phyloP scores from a whole-genome alignment of 2,329 filamentous ascomycete species.

The Ophiosphaerella herpotricha region DNA sequence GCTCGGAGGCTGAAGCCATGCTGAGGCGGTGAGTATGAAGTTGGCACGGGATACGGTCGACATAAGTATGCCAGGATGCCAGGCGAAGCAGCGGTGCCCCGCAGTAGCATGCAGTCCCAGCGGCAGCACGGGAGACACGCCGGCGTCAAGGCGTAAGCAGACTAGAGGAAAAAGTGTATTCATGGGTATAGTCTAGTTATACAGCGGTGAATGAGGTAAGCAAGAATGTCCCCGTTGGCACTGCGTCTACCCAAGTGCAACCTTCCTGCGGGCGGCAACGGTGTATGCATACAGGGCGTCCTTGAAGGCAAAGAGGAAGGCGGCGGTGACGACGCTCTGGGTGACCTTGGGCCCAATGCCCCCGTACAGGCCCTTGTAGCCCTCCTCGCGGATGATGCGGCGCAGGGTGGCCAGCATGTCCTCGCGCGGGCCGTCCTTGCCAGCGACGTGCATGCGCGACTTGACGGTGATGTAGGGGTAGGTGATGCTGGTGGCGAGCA shows the following conservation, averaged over 20 bases:
- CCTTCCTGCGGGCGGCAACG: constrained; percentile 63
- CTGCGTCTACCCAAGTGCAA: constrained; percentile 47
- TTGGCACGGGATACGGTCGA: not conserved
- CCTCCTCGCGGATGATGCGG: constrained; percentile 83
- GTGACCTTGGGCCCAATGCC: constrained; percentile 96
- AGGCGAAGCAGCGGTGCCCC: not conserved
- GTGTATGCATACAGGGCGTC: constrained; percentile 90
- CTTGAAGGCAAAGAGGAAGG: constrained; percentile 97
- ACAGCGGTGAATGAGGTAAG: not conserved
- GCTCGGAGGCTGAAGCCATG: constrained; percentile 5
- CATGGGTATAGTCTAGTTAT: constrained; percentile 55
- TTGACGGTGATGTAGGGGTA: constrained; percentile 99
- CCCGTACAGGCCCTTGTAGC: constrained; percentile 90
- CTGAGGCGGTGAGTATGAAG: too few species aligned
- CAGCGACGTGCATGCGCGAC: constrained; percentile 94
- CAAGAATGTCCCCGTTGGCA: not conserved
- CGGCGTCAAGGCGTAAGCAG: not conserved
- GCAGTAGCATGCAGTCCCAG: constrained; percentile 2
- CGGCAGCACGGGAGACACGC: constrained; percentile 13
- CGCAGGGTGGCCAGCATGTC: constrained; percentile 78
- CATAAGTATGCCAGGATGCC: not conserved
- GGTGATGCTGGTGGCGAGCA: constrained; percentile 89
- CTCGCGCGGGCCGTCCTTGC: constrained; percentile 74
- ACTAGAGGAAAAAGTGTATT: constrained; percentile 53
- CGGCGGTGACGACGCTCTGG: constrained; percentile 94